phyloP scores from a whole-genome alignment of 768 basidiomycete species.

The Suillus variegatus region DNA sequence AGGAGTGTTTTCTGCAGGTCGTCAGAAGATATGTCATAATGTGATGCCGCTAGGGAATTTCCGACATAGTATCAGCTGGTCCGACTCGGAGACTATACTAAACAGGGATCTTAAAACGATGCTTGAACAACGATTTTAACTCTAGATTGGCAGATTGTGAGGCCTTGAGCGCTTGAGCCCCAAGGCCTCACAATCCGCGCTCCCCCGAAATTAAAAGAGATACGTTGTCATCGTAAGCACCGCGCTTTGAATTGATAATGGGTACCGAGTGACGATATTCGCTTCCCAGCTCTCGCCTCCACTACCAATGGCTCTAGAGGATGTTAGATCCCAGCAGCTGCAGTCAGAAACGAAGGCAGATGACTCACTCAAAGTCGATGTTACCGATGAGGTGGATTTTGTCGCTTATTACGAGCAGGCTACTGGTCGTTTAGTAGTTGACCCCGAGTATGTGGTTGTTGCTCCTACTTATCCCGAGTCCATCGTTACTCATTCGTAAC shows the following conservation, averaged over 20 bases:
- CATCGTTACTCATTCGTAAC: neutral
- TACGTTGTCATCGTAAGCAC: neutral
- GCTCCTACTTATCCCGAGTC: too few species aligned
- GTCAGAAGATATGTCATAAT: slow-evolving; percentile 3
- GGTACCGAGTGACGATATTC: neutral
- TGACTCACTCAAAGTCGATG: neutral
- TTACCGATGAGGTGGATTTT: slow-evolving; percentile 33
- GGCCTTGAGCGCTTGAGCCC: too few species aligned
- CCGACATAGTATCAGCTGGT: too few species aligned
- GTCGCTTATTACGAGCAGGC: slow-evolving; percentile 50
- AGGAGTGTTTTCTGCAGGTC: slow-evolving; percentile 27
- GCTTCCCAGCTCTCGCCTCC: neutral
- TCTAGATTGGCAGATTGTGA: too few species aligned
- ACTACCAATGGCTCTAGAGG: neutral
- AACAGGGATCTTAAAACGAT: too few species aligned
- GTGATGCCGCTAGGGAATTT: too few species aligned
- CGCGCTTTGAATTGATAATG: neutral
- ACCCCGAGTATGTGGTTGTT: slow-evolving; percentile 49
- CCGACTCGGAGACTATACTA: too few species aligned
- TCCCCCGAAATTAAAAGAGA: neutral
- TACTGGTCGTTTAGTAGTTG: slow-evolving; percentile 62
- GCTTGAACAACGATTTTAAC: too few species aligned
- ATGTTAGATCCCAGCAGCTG: neutral
- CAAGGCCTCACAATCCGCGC: neutral
- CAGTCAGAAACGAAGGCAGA: neutral